phyloP scores from a whole-genome alignment of 2,329 filamentous ascomycete species.

The Penicillium olsonii region DNA sequence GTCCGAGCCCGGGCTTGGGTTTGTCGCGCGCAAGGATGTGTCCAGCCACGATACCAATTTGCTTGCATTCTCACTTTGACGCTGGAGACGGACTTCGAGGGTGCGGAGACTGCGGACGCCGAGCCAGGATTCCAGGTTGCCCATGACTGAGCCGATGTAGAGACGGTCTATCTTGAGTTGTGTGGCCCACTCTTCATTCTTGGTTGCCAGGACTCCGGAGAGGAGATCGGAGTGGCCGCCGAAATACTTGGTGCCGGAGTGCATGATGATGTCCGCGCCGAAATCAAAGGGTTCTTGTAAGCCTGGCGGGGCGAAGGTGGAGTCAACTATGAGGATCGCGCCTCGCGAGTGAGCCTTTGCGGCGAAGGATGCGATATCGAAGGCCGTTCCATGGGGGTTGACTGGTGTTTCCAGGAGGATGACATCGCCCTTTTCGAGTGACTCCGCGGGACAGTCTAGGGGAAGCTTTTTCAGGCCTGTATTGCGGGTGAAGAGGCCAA shows the following conservation, averaged over 20 bases:
- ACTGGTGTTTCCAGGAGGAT: constrained; percentile 91
- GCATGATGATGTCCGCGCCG: constrained; percentile 86
- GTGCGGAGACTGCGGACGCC: constrained; percentile 84
- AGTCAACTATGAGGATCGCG: constrained; percentile 79
- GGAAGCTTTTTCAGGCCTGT: constrained; percentile 72
- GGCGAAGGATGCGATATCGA: constrained; percentile 71
- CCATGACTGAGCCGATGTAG: constrained; percentile 81
- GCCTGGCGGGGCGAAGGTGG: constrained; percentile 89
- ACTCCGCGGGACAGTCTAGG: constrained; percentile 66
- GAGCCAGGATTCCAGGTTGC: constrained; percentile 87
- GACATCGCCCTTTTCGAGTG: constrained; percentile 75
- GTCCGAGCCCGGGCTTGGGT: constrained; percentile 43
- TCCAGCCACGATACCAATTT: constrained; percentile 73
- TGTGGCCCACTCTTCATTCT: constrained; percentile 59
- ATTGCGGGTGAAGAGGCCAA: constrained; percentile 71
- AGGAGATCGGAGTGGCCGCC: constrained; percentile 94
- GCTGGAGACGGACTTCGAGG: constrained; percentile 75
- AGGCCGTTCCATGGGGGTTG: constrained; percentile 84
- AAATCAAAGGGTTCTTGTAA: constrained; percentile 80
- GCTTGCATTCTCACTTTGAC: constrained; percentile 72
- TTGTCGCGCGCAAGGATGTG: constrained; percentile 44
- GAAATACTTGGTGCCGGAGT: constrained; percentile 93
- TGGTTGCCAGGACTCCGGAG: constrained; percentile 76
- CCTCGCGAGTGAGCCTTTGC: constrained; percentile 70
- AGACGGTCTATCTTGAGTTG: constrained; percentile 68